A percentile compares a stretch with the other conserved stretches of the same genome.
These are phyloP conservation scores for Oenanthe sinensis DNA, from an alignment of 129 eudicot species.

Conservation along the genomic window DNA sequence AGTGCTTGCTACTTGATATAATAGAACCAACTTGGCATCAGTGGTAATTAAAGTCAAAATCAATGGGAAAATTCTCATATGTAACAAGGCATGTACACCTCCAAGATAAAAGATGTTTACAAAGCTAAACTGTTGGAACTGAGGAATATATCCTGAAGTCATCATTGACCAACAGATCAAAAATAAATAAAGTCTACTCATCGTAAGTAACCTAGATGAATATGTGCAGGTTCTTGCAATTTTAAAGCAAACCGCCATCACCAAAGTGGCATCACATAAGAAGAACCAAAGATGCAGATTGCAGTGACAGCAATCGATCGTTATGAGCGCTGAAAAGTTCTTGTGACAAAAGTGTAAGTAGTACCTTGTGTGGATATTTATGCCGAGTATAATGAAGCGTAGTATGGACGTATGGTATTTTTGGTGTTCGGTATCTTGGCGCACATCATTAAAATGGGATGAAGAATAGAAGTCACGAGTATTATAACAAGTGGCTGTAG, in stretches of 20 bases:
- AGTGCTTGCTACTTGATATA: background rate
- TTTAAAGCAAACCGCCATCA: slow-evolving; percentile 48
- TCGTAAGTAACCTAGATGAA: slow-evolving; percentile 62
- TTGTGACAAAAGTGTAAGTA: slow-evolving; percentile 36
- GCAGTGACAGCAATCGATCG: slow-evolving; percentile 43
- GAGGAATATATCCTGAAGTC: background rate
- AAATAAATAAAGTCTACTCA: slow-evolving; percentile 22
- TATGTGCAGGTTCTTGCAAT: slow-evolving; percentile 88
- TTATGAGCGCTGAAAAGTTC: slow-evolving; percentile 32
- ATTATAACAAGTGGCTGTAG: background rate
- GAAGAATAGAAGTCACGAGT: background rate
- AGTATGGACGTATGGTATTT: slow-evolving; percentile 32
- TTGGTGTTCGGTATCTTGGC: slow-evolving; percentile 62
- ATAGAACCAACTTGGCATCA: background rate
- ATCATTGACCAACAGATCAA: slow-evolving; percentile 18
- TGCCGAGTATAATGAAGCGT: slow-evolving; percentile 43
- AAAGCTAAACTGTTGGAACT: background rate
- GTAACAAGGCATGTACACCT: background rate
- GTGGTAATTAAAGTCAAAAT: background rate
- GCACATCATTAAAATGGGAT: slow-evolving; percentile 20
- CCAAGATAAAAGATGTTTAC: background rate
- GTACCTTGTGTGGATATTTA: slow-evolving; percentile 43
- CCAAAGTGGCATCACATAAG: slow-evolving; percentile 52
- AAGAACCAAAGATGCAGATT: slow-evolving; percentile 79
- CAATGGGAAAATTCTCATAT: background rate